phyloP scores from a whole-genome alignment of 78 protist genomes.

The Tieghemostelium lacteum region DNA sequence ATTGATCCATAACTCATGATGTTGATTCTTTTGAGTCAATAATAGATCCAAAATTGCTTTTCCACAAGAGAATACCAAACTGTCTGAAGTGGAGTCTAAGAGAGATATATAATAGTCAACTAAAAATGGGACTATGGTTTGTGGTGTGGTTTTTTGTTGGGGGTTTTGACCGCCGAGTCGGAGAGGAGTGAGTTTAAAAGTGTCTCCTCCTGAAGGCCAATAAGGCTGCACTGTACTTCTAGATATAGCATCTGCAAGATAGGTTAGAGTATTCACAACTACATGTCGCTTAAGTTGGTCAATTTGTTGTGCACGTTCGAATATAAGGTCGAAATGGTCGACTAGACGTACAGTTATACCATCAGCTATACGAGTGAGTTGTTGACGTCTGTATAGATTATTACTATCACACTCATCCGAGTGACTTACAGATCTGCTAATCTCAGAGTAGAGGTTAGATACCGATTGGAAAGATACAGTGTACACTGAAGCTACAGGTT shows the following conservation, averaged over 20 bases:
- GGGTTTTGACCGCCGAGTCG: no score
- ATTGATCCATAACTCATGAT: conserved; percentile 62
- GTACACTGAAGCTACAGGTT: conserved; percentile 33
- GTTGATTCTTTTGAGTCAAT: conserved; percentile 64
- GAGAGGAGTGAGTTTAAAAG: neutral
- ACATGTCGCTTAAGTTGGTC: conserved; percentile 54
- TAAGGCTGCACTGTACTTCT: conserved; percentile 36
- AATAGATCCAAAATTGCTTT: conserved; percentile 64
- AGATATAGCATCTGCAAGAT: conserved; percentile 63
- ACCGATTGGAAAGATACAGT: conserved; percentile 44
- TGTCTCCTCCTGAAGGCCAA: conserved; percentile 44
- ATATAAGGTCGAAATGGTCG: conserved; percentile 58
- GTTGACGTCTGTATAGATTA: conserved; percentile 18
- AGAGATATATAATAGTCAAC: conserved; percentile 41
- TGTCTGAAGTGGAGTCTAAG: conserved; percentile 43
- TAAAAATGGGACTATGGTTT: conserved; percentile 33
- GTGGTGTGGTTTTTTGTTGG: conserved; percentile 38
- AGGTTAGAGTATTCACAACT: conserved; percentile 54
- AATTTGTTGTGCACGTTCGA: conserved; percentile 45
- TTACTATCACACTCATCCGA: conserved; percentile 70
- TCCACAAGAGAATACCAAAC: conserved; percentile 54
- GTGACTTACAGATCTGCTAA: conserved; percentile 51
- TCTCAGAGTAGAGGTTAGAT: conserved; percentile 42
- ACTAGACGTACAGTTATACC: conserved; percentile 13
- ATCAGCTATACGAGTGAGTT: conserved; percentile 16